Evolutionary conservation across 352 stramenopile genomes (phyloP).

Genomic region (Globisporangium abappressorium): DNA sequence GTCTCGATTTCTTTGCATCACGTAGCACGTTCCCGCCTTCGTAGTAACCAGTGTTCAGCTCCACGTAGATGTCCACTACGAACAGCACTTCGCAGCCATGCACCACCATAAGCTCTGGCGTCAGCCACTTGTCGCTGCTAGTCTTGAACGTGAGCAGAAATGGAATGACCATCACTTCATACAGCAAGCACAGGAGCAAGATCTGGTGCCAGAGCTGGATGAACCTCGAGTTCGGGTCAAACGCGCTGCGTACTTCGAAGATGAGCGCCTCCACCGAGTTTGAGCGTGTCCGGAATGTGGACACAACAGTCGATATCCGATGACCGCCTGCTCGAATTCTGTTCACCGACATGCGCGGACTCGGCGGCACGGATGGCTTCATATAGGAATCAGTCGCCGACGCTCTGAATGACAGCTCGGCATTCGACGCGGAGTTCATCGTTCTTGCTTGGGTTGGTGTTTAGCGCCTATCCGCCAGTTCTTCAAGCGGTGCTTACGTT

Average conservation of each 20-base stretch:
- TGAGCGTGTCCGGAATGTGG: slow-evolving; percentile 30
- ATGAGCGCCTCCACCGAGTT: slow-evolving; percentile 55
- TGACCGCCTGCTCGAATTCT: slow-evolving; percentile 1
- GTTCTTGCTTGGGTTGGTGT: not conserved
- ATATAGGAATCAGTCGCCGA: slow-evolving; percentile 3
- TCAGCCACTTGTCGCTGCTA: slow-evolving; percentile 17
- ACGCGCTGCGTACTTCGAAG: slow-evolving; percentile 45
- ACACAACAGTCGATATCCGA: slow-evolving; percentile 13
- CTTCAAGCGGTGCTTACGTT: not conserved
- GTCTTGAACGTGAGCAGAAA: slow-evolving; percentile 45
- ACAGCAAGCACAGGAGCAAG: slow-evolving; percentile 48
- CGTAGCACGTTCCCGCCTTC: slow-evolving; percentile 55
- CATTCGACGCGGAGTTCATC: not conserved
- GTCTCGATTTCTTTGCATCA: slow-evolving; percentile 41
- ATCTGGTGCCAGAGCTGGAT: slow-evolving; percentile 61
- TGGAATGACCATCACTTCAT: slow-evolving; percentile 52
- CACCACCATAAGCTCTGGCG: slow-evolving; percentile 30
- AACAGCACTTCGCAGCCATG: slow-evolving; percentile 64
- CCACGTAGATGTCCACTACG: slow-evolving; percentile 48
- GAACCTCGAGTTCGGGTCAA: slow-evolving; percentile 50
- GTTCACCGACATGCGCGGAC: slow-evolving; percentile 8
- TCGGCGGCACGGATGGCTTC: not conserved
- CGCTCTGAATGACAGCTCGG: not conserved
- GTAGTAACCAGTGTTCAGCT: slow-evolving; percentile 74
- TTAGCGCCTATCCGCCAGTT: too few relatives aligned